phyloP scores from a whole-genome alignment of 352 stramenopile genomes.

The Chrysophaeum taylorii region DNA sequence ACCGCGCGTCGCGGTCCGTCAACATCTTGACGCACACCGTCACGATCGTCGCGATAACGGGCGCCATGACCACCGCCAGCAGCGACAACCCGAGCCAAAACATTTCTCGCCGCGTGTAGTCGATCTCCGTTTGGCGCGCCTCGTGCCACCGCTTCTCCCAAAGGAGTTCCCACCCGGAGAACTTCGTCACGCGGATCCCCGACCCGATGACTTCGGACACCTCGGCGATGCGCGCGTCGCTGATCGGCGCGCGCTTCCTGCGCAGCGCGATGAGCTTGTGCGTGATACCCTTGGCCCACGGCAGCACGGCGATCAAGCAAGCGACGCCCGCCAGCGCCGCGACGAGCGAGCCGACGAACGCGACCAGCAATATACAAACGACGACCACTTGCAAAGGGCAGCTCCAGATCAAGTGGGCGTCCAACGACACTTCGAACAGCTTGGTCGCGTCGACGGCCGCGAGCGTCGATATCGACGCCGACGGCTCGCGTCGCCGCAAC shows the following conservation, averaged over 20 bases:
- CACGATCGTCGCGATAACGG: constrained; percentile 37
- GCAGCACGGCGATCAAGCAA: not conserved
- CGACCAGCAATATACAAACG: constrained; percentile 27
- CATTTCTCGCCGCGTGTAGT: constrained; percentile 40
- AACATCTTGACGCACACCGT: constrained; percentile 46
- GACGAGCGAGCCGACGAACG: constrained; percentile 21
- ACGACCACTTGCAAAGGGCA: constrained; percentile 28
- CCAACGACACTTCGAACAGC: constrained; percentile 50
- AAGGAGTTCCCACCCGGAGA: constrained; percentile 49
- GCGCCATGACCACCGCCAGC: constrained; percentile 43
- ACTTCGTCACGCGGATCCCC: constrained; percentile 51
- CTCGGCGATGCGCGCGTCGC: constrained; percentile 37
- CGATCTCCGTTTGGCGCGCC: constrained; percentile 34
- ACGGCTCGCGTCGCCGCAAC: constrained; percentile 15
- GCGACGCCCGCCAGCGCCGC: constrained; percentile 18
- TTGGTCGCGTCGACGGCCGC: constrained; percentile 53
- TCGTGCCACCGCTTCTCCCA: constrained; percentile 38
- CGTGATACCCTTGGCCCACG: not conserved
- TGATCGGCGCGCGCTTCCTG: constrained; percentile 20
- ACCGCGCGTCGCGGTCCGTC: constrained; percentile 32
- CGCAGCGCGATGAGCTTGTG: constrained; percentile 24
- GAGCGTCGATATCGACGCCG: constrained; percentile 47
- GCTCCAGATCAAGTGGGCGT: constrained; percentile 38
- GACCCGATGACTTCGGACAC: constrained; percentile 43
- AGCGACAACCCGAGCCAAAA: constrained; percentile 39